Percentiles rank a stretch among this genome's conserved stretches.
These are phyloP conservation scores for Paxillus rubicundulus DNA, from an alignment of 768 basidiomycete genomes.

Conservation along the genomic window DNA sequence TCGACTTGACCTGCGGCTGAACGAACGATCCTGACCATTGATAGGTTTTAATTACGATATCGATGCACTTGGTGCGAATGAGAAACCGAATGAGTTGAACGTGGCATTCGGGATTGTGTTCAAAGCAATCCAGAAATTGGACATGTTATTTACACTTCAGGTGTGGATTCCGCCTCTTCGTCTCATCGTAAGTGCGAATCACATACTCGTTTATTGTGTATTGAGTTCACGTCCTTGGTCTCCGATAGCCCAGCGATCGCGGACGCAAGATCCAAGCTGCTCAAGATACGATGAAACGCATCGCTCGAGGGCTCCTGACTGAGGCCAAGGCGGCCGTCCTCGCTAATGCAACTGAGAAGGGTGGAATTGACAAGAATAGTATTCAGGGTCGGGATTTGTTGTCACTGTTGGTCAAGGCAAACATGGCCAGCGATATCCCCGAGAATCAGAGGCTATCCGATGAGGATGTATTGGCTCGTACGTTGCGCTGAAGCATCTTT, in stretches of 20 bases:
- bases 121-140: constrained; percentile 2
- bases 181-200: constrained; percentile 33
- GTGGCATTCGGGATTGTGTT: constrained; percentile 21
- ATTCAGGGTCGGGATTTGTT: constrained; percentile 42
- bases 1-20: no score
- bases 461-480: no score
- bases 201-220: not conserved
- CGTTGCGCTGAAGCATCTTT: no score
- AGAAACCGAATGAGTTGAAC: no score
- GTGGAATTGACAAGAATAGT: constrained; percentile 13
- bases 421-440: no score
- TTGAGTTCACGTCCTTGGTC: not conserved
- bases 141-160: constrained; percentile 33
- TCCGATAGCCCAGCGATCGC: constrained; percentile 20
- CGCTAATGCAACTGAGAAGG: constrained; percentile 8
- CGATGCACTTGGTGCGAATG: no score
- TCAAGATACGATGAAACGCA: constrained; percentile 42
- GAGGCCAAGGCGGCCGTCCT: constrained; percentile 43
- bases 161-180: constrained; percentile 36
- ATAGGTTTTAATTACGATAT: no score
- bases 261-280: constrained; percentile 26
- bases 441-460: no score
- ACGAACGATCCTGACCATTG: no score
- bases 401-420: no score
- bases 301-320: constrained; percentile 47